These are phyloP conservation scores for Tricladium varicosporioides DNA, from an alignment of 2,329 filamentous ascomycete genomes.

Conservation along the genomic window DNA sequence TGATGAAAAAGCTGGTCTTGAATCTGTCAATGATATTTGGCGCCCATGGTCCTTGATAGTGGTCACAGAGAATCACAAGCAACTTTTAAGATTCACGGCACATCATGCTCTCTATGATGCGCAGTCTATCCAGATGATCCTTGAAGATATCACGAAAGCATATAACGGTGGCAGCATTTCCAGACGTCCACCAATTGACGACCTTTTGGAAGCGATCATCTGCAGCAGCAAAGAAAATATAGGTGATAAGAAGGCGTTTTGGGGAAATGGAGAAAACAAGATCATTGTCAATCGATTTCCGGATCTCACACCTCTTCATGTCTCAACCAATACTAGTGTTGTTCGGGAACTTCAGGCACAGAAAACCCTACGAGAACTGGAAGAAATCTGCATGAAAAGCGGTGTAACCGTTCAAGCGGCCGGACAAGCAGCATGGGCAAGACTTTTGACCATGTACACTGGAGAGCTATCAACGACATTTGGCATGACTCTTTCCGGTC, in stretches of 20 bases:
- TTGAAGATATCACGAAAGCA: conserved; percentile 54
- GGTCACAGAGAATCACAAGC: conserved; percentile 2
- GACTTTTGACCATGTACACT: conserved; percentile 71
- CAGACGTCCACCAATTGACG: conserved; percentile 37
- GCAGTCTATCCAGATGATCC: conserved; percentile 63
- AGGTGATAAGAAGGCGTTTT: conserved; percentile 52
- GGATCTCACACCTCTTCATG: conserved; percentile 62
- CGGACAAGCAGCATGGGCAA: conserved; percentile 76
- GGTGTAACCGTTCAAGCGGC: conserved; percentile 75
- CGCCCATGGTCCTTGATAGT: conserved; percentile 31
- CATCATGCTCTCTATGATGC: conserved; percentile 90
- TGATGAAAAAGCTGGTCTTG: conserved; percentile 11
- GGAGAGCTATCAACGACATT: conserved; percentile 75
- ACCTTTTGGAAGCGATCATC: conserved; percentile 45
- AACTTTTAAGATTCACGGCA: conserved; percentile 26
- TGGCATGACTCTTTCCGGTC: conserved; percentile 76
- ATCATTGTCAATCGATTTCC: conserved; percentile 71
- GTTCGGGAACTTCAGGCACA: conserved; percentile 39
- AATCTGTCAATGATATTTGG: conserved; percentile 11
- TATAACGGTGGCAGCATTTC: conserved; percentile 35
- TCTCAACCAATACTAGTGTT: conserved; percentile 35
- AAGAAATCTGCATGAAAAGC: conserved; percentile 50
- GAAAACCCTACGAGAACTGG: conserved; percentile 46
- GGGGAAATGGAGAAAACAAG: conserved; percentile 54
- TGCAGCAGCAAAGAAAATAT: conserved; percentile 31